Percentiles rank a stretch among this genome's conserved stretches.
These are phyloP conservation scores for Apiospora phragmitis DNA, from an alignment of 2,329 filamentous ascomycete genomes.

Conservation along the genomic window DNA sequence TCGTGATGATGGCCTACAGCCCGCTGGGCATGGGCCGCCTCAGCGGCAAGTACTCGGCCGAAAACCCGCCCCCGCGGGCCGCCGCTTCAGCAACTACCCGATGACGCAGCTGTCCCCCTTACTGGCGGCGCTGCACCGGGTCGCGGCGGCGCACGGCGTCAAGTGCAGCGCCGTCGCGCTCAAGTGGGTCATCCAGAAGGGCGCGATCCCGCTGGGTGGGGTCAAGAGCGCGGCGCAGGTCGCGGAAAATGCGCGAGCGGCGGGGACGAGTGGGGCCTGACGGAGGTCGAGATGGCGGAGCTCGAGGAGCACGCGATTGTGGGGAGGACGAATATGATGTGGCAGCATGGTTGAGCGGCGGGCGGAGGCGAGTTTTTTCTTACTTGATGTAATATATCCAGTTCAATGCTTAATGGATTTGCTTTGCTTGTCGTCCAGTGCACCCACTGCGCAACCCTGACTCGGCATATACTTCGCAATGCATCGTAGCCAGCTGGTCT, in stretches of 20 bases:
- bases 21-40: constrained; percentile 40
- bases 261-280: constrained; percentile 39
- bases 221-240: constrained; percentile 42
- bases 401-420: no score
- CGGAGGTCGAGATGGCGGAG: constrained; percentile 38
- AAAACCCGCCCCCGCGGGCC: constrained; percentile 37
- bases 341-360: constrained; percentile 41
- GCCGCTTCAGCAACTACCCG: constrained; percentile 41
- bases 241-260: constrained; percentile 36
- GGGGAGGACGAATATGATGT: constrained; percentile 37
- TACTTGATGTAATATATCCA: no score
- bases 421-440: no score
- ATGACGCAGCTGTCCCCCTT: constrained; percentile 43
- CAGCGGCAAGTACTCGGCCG: constrained; percentile 39
- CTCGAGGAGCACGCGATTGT: constrained; percentile 42
- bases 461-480: no score
- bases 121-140: constrained; percentile 34
- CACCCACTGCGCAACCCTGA: no score
- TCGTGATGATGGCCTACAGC: constrained; percentile 43
- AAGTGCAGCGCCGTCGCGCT: constrained; percentile 39
- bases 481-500: no score
- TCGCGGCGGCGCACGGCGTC: constrained; percentile 35
- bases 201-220: constrained; percentile 42
- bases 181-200: constrained; percentile 46
- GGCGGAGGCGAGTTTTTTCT: not conserved